phyloP scores from a whole-genome alignment of 352 stramenopile genomes.

The Discostella stelligera region DNA sequence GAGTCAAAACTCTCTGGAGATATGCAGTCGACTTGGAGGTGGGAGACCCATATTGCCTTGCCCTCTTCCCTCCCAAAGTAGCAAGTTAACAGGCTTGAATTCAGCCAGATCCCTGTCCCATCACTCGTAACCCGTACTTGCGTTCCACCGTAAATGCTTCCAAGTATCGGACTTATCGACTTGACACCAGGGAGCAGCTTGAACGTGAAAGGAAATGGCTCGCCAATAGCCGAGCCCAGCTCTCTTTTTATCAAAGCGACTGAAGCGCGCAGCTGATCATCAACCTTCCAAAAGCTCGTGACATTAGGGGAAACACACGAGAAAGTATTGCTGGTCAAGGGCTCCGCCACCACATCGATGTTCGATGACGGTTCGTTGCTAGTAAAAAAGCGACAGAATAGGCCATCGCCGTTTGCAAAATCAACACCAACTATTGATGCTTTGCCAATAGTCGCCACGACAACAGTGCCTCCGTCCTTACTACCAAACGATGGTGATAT shows the following conservation, averaged over 20 bases:
- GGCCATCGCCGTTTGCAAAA: background rate
- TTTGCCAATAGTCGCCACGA: background rate
- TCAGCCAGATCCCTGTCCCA: constrained; percentile 23
- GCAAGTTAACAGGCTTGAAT: constrained; percentile 24
- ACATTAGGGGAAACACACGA: constrained; percentile 31
- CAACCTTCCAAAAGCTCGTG: background rate
- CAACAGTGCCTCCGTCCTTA: constrained; percentile 6
- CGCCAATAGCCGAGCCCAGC: background rate
- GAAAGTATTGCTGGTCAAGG: constrained; percentile 1
- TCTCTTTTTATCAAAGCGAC: constrained; percentile 10
- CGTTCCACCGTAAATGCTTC: constrained; percentile 27
- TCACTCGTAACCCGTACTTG: constrained; percentile 12
- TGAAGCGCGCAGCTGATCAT: constrained; percentile 16
- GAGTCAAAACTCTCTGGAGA: background rate
- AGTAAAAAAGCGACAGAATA: constrained; percentile 13
- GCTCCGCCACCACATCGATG: constrained; percentile 6
- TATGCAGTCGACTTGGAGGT: constrained; percentile 21
- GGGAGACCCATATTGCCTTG: constrained; percentile 31
- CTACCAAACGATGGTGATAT: constrained; percentile 14
- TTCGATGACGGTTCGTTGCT: background rate
- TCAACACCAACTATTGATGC: too few relatives aligned
- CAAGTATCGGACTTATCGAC: constrained; percentile 12
- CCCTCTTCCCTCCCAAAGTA: constrained; percentile 24
- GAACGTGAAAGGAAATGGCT: constrained; percentile 26
- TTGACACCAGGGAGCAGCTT: constrained; percentile 20